phyloP scores from a whole-genome alignment of 1,139 yeast species.

The Hyphopichia fennica region DNA sequence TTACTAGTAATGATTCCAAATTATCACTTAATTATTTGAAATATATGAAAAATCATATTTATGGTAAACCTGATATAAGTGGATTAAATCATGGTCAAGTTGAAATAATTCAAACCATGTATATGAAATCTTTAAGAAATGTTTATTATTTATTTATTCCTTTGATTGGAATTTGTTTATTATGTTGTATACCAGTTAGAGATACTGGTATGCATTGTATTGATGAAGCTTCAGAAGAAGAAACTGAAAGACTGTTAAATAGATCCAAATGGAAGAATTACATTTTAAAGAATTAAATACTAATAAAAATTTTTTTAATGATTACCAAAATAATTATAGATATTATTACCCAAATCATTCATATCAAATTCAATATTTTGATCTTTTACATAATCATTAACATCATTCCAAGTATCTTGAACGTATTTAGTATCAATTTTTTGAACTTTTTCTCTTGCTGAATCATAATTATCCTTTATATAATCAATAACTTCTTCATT shows the following conservation, averaged over 20 bases:
- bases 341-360: constrained; percentile 6
- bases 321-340: constrained; percentile 2
- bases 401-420: constrained; percentile 12
- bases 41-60: constrained; percentile 30
- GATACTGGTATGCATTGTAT: constrained; percentile 45
- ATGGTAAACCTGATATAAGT: constrained; percentile 26
- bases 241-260: constrained; percentile 1
- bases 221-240: constrained; percentile 28
- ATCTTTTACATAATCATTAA: constrained; percentile 9
- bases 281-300: background rate
- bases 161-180: constrained; percentile 38
- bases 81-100: constrained; percentile 25
- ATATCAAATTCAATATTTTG: constrained; percentile 8
- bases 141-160: constrained; percentile 46
- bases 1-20: constrained; percentile 1
- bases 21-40: constrained; percentile 17
- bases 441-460: constrained; percentile 5
- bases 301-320: background rate
- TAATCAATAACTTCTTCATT: constrained; percentile 17
- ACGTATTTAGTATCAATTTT: constrained; percentile 15
- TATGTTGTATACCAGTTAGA: constrained; percentile 33
- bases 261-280: background rate
- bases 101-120: constrained; percentile 26
- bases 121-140: constrained; percentile 36
- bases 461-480: constrained; percentile 16